Evolutionary conservation across 2,329 filamentous ascomycete species (phyloP), one percentile per base, ranked within the genome.

Genomic region (Talaromyces pinophilus): DNA sequence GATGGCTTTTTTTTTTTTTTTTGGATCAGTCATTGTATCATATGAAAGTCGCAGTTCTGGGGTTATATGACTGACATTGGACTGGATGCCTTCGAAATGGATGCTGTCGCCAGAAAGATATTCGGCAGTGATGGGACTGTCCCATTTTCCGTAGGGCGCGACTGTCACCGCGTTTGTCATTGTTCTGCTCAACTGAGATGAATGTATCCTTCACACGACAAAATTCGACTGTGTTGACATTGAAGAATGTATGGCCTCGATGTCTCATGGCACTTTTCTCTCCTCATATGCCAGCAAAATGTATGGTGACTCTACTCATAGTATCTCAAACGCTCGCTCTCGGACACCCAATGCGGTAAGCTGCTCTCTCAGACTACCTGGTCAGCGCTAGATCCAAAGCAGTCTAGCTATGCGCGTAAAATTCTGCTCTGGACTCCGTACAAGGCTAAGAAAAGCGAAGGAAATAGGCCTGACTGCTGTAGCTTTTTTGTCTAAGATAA

Each of bases 61-160:
- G n/a, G 3, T 57, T n/a, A 25, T 17, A 17, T 57, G 17, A 40
- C 62, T 33, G 38, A 63, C 62, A 33, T 63, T 57, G 17, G 28
- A 52, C 33, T 63, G 38, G 2, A 63, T 48, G n/a, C 62, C 62
- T 63, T 63, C 62, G 46, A 63, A 30, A 44, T 63, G 62, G 28
- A 63, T 25, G 28, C 62, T 63, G 28, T 28, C 62, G 38, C 52
- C 19, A 22, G 62, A 59, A 25, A 63, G 62, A 57, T 63, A 50
- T 22, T 59, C 52, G 22, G 52, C 62, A 42, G 22, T 59, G 19
- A 63, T 63, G 35, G 38, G 50, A 28, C 62, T 63, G 28, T 57
- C 38, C 62, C 62, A 63, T 63, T 48, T 63, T 35, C 62, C 62
- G 35, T 63, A 63, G 10, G 38, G 38, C 40, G 38, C 62, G 38